These are phyloP conservation scores for Boechera retrofracta DNA, from an alignment of 345 rosid genomes.

Conservation along the genomic window DNA sequence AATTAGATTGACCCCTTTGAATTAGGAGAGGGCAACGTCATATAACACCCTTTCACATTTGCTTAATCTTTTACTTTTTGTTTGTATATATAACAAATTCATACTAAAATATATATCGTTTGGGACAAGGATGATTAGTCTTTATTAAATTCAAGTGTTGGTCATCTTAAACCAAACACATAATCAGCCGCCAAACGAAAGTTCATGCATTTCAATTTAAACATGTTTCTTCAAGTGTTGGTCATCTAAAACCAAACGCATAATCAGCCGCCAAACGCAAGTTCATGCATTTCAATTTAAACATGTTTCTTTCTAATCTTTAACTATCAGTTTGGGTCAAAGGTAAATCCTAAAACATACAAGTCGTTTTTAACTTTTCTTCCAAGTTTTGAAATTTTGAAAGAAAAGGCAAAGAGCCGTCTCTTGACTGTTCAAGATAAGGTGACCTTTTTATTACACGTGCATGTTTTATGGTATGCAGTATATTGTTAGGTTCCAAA, in stretches of 20 bases:
- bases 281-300: no score
- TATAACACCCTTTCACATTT: constrained; percentile 2
- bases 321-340: constrained; percentile 27
- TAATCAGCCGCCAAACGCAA: no score
- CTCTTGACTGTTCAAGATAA: constrained; percentile 43
- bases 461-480: constrained; percentile 14
- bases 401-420: constrained; percentile 22
- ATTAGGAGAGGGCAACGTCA: constrained; percentile 32
- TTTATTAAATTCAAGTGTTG: constrained; percentile 8
- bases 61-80: neutral
- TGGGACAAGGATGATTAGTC: constrained; percentile 25
- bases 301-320: neutral
- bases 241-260: no score
- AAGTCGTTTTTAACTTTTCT: neutral
- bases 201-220: constrained; percentile 41
- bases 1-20: constrained; percentile 38
- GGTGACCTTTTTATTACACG: constrained; percentile 27
- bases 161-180: constrained; percentile 33
- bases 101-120: constrained; percentile 14
- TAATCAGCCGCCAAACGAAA: constrained; percentile 30
- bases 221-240: constrained; percentile 11
- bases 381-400: constrained; percentile 1
- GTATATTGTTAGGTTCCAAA: constrained; percentile 7
- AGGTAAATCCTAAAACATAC: constrained; percentile 32
- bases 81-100: constrained; percentile 16